These are phyloP conservation scores for Galerina sulciceps DNA, from an alignment of 768 basidiomycete species.

Conservation along the genomic window DNA sequence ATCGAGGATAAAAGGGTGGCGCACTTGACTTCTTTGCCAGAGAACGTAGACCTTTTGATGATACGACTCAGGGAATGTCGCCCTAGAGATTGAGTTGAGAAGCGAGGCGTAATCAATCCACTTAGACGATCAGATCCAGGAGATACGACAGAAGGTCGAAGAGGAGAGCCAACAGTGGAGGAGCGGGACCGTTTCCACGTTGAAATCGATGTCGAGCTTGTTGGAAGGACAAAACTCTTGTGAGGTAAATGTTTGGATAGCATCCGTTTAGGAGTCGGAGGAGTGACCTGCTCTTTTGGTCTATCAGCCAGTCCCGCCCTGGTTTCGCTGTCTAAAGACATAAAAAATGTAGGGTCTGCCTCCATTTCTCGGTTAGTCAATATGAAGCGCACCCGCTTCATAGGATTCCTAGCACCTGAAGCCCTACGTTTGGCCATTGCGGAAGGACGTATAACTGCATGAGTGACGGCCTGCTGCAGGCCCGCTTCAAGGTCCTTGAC, in stretches of 20 bases:
- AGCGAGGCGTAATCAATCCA: not conserved
- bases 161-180: not conserved
- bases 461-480: not conserved
- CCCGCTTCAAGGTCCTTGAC: not conserved
- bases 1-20: constrained; percentile 23
- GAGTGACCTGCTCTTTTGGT: not conserved
- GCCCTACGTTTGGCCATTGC: constrained; percentile 16
- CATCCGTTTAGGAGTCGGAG: not conserved
- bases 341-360: not conserved
- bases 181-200: not conserved
- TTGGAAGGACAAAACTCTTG: too few species aligned
- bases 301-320: not conserved
- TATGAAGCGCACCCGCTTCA: constrained; percentile 50
- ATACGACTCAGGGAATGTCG: constrained; percentile 38
- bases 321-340: not conserved
- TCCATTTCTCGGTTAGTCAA: constrained; percentile 16
- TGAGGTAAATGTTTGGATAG: not conserved
- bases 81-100: constrained; percentile 24
- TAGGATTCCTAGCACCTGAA: constrained; percentile 3
- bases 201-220: too few species aligned
- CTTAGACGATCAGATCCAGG: not conserved
- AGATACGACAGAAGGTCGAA: not conserved
- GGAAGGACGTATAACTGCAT: constrained; percentile 15
- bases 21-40: constrained; percentile 26
- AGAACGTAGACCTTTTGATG: constrained; percentile 27